These are phyloP conservation scores for Chernovozyma sophiae-reginae DNA, from an alignment of 1,139 yeast genomes.

Conservation along the genomic window DNA sequence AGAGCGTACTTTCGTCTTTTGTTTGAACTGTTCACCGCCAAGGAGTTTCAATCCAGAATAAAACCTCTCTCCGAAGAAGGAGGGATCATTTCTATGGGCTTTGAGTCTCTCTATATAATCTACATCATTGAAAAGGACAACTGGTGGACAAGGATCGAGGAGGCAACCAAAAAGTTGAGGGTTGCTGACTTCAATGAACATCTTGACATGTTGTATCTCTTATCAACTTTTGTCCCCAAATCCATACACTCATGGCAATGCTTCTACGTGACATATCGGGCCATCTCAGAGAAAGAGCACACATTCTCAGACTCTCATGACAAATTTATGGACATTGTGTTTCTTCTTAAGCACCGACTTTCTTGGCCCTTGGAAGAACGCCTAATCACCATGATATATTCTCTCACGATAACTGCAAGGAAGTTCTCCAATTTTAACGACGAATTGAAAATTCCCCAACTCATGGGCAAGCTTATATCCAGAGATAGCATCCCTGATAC, in stretches of 20 bases:
- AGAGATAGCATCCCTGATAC: slow-evolving; percentile 31
- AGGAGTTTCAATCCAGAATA: slow-evolving; percentile 1
- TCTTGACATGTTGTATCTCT: slow-evolving; percentile 13
- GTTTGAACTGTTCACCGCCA: slow-evolving; percentile 6
- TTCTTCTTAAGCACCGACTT: slow-evolving; percentile 21
- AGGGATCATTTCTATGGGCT: background rate
- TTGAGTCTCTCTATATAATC: slow-evolving; percentile 15
- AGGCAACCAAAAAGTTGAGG: slow-evolving; percentile 10
- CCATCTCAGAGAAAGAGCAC: background rate
- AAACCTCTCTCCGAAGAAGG: background rate
- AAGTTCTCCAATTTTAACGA: slow-evolving; percentile 38
- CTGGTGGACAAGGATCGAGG: slow-evolving; percentile 9
- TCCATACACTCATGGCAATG: slow-evolving; percentile 21
- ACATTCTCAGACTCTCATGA: slow-evolving; percentile 11
- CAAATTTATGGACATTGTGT: slow-evolving; percentile 28
- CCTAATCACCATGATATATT: slow-evolving; percentile 26
- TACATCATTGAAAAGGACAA: slow-evolving; percentile 1
- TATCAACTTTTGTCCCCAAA: slow-evolving; percentile 14
- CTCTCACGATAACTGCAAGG: slow-evolving; percentile 23
- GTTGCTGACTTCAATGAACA: slow-evolving; percentile 1
- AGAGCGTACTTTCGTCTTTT: slow-evolving; percentile 4
- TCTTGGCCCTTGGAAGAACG: slow-evolving; percentile 39
- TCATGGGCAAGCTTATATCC: slow-evolving; percentile 23
- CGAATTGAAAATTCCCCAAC: slow-evolving; percentile 24
- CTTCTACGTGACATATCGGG: slow-evolving; percentile 13